A percentile compares a stretch with the other conserved stretches of the same genome.
phyloP scores from a whole-genome alignment of 768 basidiomycete species.

The Lactarius quietus region DNA sequence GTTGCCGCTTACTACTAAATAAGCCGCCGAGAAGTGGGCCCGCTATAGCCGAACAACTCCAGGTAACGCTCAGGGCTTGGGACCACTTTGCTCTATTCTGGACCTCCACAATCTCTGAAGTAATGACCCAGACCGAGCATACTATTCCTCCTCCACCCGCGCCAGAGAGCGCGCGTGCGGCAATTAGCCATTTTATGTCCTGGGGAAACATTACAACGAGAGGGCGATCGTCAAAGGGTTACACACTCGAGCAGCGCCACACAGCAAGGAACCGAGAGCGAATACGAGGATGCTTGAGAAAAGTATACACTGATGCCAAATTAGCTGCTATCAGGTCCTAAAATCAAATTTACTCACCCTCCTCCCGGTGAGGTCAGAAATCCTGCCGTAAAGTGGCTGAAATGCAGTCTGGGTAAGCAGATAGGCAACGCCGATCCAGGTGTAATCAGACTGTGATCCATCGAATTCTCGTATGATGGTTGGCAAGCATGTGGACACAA shows the following conservation, averaged over 20 bases:
- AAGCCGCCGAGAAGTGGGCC: constrained; percentile 80
- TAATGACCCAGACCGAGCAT: constrained; percentile 81
- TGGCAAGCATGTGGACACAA: constrained; percentile 81
- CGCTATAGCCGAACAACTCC: constrained; percentile 82
- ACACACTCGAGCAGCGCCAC: constrained; percentile 67
- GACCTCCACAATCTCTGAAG: constrained; percentile 76
- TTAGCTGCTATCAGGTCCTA: constrained; percentile 12
- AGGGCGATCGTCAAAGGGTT: constrained; percentile 9
- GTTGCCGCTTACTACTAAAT: constrained; percentile 60
- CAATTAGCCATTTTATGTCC: constrained; percentile 62
- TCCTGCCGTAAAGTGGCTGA: constrained; percentile 76
- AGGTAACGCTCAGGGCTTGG: constrained; percentile 78
- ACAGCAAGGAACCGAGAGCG: constrained; percentile 72
- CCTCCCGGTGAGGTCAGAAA: constrained; percentile 77
- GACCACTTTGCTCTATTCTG: constrained; percentile 76
- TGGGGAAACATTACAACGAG: constrained; percentile 30
- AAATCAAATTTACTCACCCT: constrained; percentile 48
- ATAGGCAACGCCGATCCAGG: constrained; percentile 83
- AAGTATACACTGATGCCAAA: constrained; percentile 51
- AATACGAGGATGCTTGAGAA: constrained; percentile 74
- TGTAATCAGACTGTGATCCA: constrained; percentile 70
- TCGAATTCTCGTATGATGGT: constrained; percentile 69
- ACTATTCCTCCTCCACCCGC: constrained; percentile 88
- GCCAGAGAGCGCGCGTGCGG: constrained; percentile 63
- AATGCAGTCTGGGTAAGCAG: constrained; percentile 84